Percentiles rank a stretch among this genome's conserved stretches.
These are phyloP conservation scores for Cladosporium oxysporum DNA, from an alignment of 2,329 filamentous ascomycete species.

Conservation along the genomic window DNA sequence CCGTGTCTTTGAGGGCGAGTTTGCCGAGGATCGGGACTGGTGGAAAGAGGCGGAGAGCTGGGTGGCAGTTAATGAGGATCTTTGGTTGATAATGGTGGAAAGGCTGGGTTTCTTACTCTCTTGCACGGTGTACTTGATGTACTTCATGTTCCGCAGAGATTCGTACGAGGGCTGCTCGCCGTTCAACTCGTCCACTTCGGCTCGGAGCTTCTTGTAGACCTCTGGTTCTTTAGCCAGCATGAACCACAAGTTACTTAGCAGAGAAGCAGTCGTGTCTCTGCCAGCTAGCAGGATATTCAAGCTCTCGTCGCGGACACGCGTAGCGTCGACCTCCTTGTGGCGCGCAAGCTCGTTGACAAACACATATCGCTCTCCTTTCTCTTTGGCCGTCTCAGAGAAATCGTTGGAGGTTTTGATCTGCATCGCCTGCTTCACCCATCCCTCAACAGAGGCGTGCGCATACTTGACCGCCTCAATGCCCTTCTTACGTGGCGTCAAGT, in stretches of 20 bases:
- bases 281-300: constrained; percentile 54
- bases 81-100: background rate
- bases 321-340: constrained; percentile 45
- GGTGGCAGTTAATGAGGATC: background rate
- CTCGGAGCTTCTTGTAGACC: constrained; percentile 27
- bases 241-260: constrained; percentile 46
- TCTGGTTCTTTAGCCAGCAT: constrained; percentile 26
- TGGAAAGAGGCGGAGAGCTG: constrained; percentile 67
- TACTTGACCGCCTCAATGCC: constrained; percentile 20
- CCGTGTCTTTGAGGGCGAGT: constrained; percentile 69
- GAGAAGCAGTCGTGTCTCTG: constrained; percentile 53
- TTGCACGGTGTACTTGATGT: constrained; percentile 62
- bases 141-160: constrained; percentile 30
- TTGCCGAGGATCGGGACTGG: constrained; percentile 76
- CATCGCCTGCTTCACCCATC: constrained; percentile 26
- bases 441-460: constrained; percentile 16
- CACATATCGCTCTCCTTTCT: constrained; percentile 48
- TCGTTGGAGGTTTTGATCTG: constrained; percentile 15
- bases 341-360: constrained; percentile 61
- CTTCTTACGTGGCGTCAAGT: constrained; percentile 16
- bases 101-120: constrained; percentile 39
- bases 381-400: constrained; percentile 18
- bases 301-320: constrained; percentile 43
- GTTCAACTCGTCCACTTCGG: constrained; percentile 27
- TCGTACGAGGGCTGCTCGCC: constrained; percentile 45